These are phyloP conservation scores for Aspergillus costaricaensis DNA, from an alignment of 2,329 filamentous ascomycete genomes.

Conservation along the genomic window DNA sequence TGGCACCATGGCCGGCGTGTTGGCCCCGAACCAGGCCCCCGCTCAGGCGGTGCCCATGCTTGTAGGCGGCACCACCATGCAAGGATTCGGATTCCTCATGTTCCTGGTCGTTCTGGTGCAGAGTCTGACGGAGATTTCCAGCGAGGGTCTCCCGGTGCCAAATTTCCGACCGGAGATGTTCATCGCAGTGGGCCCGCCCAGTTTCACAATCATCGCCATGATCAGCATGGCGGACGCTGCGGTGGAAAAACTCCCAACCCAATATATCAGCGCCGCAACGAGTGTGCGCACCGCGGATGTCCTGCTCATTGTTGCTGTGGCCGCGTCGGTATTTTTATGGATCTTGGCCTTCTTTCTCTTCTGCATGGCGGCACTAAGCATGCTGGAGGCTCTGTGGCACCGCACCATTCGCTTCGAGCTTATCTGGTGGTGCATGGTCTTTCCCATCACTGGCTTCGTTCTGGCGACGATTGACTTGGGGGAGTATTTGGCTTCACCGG, in stretches of 20 bases:
- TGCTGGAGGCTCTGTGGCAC: slow-evolving; percentile 26
- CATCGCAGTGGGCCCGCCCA: slow-evolving; percentile 52
- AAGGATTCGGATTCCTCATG: slow-evolving; percentile 50
- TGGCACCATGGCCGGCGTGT: slow-evolving; percentile 39
- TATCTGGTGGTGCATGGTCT: slow-evolving; percentile 33
- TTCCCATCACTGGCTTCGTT: slow-evolving; percentile 46
- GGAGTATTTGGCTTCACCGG: slow-evolving; percentile 36
- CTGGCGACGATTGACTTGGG: slow-evolving; percentile 47
- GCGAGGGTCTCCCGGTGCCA: slow-evolving; percentile 45
- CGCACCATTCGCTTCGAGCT: slow-evolving; percentile 11
- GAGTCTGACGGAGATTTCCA: slow-evolving; percentile 47
- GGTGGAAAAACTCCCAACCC: slow-evolving; percentile 25
- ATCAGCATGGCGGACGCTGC: slow-evolving; percentile 50
- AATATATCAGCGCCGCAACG: slow-evolving; percentile 32
- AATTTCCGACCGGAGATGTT: slow-evolving; percentile 53
- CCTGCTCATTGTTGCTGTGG: slow-evolving; percentile 44
- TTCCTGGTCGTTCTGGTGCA: slow-evolving; percentile 48
- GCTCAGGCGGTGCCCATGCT: slow-evolving; percentile 43
- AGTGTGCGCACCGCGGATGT: slow-evolving; percentile 38
- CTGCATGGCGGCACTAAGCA: slow-evolving; percentile 43
- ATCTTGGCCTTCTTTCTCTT: slow-evolving; percentile 56
- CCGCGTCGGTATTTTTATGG: slow-evolving; percentile 50
- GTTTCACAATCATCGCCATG: slow-evolving; percentile 49
- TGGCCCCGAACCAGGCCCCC: slow-evolving; percentile 34
- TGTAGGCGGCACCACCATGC: slow-evolving; percentile 46